A percentile compares a stretch with the other conserved stretches of the same genome.
Evolutionary conservation across 208 protist species (phyloP).

Genomic region (Wallacemonas sp.): DNA sequence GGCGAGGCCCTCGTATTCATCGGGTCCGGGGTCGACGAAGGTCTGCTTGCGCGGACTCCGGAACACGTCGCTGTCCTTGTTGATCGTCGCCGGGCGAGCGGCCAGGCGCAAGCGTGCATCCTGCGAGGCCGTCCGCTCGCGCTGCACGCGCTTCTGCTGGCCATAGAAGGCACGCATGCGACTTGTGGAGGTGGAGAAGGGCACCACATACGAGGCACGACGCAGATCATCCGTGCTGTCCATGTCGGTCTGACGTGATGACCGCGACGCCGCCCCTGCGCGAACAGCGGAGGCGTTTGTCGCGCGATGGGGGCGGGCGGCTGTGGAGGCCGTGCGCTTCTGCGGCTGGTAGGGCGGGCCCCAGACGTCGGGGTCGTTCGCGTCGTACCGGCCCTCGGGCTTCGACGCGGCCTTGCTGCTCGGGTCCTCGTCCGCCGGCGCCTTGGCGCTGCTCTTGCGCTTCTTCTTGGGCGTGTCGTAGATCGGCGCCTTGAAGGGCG

Average conservation of each 20-base stretch:
- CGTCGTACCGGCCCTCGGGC: background rate
- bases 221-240: background rate
- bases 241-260: background rate
- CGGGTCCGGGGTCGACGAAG: constrained; percentile 8
- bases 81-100: background rate
- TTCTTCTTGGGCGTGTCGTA: constrained; percentile 11
- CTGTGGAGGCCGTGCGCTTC: constrained; percentile 8
- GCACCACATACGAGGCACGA: constrained; percentile 8
- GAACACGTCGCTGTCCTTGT: constrained; percentile 9
- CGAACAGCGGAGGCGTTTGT: background rate
- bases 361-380: constrained; percentile 11
- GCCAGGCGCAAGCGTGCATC: constrained; percentile 13
- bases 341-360: constrained; percentile 9
- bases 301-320: background rate
- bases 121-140: constrained; percentile 10
- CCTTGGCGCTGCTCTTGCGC: constrained; percentile 6
- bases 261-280: background rate
- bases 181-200: constrained; percentile 18
- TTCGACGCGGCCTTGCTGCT: background rate
- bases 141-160: background rate
- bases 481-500: constrained; percentile 1
- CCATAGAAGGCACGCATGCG: constrained; percentile 23
- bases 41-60: background rate
- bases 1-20: background rate
- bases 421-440: background rate